Base-by-base conservation (phyloP, 257 asterid species). In the Buddleja alternifolia region DNA sequence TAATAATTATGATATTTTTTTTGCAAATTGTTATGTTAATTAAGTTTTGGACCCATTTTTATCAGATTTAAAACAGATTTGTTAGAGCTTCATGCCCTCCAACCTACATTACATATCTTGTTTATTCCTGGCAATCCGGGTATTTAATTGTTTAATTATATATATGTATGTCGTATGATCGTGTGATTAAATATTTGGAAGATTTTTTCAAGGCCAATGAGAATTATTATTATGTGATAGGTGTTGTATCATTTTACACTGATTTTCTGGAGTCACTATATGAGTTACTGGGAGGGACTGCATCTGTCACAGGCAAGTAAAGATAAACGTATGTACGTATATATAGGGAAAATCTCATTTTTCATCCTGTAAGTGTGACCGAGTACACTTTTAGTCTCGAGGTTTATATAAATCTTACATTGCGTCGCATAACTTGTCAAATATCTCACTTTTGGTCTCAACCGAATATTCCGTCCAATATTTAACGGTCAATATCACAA, bases 41-140 rank as follows among this genome's bases (percentile, higher is more conserved):
- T 65, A 37, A 34, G 53, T 39, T 70, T 39, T 25, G 39, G 39
- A 37, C 32, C 29, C 15, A 41, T 62, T 70, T 76, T 72, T 55
- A 41, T 54, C 79, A 90, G 99, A 70, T 85, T 75, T 50, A 80
- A 79, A 79, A 75, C 92, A 21, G 97, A 87, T 70, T 73, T 90
- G 78, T 21, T 90, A 32, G 97, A 93, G 84, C 87, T 93, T 78
- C 87, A 23, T 50, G 79, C 89, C 72, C 79, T 53, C 54, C 70
- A 83, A 23, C 94, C 97, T 61, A 74, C 67, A 46, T 78, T 86
- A 15, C 96, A 88, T 73, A 70, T 93, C 60, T 25, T 93, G 61
- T 93, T 93, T 63, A 78, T 90, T 56, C 97, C 99, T 47, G 99
- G 99, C 47, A 93, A 93, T 75, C 99, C 99, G 11, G 99, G 99